Evolutionary conservation across 192 early-diverging fungal genomes (phyloP), one percentile per base, ranked within the genome.

Genomic region (Coemansia furcata): DNA sequence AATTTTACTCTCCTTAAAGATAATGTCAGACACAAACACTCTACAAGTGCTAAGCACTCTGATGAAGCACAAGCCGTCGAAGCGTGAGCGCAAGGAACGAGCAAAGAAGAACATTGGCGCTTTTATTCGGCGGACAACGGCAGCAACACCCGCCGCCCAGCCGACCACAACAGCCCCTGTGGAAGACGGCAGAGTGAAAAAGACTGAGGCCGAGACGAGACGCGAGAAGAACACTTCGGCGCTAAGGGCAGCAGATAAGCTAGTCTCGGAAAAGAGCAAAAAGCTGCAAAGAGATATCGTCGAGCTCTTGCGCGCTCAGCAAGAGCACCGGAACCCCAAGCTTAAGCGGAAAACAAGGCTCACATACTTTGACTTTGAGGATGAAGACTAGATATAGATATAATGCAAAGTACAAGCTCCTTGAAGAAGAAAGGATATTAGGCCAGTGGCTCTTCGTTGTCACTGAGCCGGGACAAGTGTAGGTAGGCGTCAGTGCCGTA

Each of bases 401-500:
- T 30, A 60, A 19, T 37, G 49, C 46, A 57, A 33, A 62, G 29
- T 30, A 44, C 49, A 66, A 62, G 35, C 21, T 47, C 9, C 19
- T 47, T 19, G 7, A 62, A 67, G 10, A 3, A 54, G 37, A 40
- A 36, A 36, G 60, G n/a, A 47, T 32, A 23, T 52, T 85, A 91
- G 36, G 85, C 86, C 36, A 91, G 78, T 1, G 95, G 94, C 78
- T 98, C 96, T 60, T 94, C 93, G 76, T 90, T 91, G 80, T 96
- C 91, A 50, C 91, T 92, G 55, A 96, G 86, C 21, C 94, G 85
- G 60, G 90, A 94, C 42, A 98, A 84, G 74, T 98, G 95, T 52
- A 98, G 76, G 74, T 98, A 98, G 4, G 93, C 96, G 80, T 98
- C 96, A 47, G 96, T 98, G 54, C 96, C 92, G 66, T 87, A 91